Evolutionary conservation across 2,329 filamentous ascomycete genomes (phyloP).

Genomic region (Phialophora verrucosa): DNA sequence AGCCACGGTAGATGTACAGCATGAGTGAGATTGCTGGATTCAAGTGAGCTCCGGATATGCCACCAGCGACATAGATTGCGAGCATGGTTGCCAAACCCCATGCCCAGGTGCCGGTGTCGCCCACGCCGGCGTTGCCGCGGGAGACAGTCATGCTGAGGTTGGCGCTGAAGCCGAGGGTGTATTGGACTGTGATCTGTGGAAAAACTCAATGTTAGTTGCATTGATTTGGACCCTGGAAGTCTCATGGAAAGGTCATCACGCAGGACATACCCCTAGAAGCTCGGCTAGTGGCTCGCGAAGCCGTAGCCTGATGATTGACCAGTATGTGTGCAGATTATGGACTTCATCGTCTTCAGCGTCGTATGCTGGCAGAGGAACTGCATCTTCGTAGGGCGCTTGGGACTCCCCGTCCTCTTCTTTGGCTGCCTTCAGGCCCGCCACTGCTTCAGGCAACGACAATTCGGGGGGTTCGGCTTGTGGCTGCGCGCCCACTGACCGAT

Average conservation of each 20-base stretch:
- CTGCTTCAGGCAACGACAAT: slow-evolving; percentile 20
- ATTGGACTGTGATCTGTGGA: slow-evolving; percentile 39
- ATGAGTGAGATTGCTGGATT: slow-evolving; percentile 54
- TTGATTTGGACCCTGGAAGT: background rate
- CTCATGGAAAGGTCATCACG: slow-evolving; percentile 42
- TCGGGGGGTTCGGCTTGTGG: slow-evolving; percentile 16
- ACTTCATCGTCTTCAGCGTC: slow-evolving; percentile 55
- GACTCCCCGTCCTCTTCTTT: slow-evolving; percentile 36
- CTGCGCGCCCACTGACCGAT: slow-evolving; percentile 3
- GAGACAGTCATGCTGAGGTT: slow-evolving; percentile 53
- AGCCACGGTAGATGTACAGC: slow-evolving; percentile 58
- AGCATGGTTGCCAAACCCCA: slow-evolving; percentile 64
- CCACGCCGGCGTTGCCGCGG: slow-evolving; percentile 48
- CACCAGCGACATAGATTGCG: slow-evolving; percentile 56
- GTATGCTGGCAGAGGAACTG: slow-evolving; percentile 53
- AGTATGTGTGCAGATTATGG: slow-evolving; percentile 55
- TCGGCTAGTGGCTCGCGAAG: slow-evolving; percentile 62
- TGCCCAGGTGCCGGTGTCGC: slow-evolving; percentile 52
- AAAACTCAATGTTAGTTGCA: background rate
- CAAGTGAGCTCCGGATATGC: slow-evolving; percentile 55
- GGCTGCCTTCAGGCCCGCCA: slow-evolving; percentile 27
- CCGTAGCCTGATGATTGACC: slow-evolving; percentile 58
- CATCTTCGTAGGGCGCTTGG: slow-evolving; percentile 48
- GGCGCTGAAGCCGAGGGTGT: slow-evolving; percentile 57
- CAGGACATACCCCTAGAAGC: slow-evolving; percentile 48